Base-by-base conservation (phyloP, 371 early-diverging fungal species). In the Thermomucor indicae-seudaticae region DNA sequence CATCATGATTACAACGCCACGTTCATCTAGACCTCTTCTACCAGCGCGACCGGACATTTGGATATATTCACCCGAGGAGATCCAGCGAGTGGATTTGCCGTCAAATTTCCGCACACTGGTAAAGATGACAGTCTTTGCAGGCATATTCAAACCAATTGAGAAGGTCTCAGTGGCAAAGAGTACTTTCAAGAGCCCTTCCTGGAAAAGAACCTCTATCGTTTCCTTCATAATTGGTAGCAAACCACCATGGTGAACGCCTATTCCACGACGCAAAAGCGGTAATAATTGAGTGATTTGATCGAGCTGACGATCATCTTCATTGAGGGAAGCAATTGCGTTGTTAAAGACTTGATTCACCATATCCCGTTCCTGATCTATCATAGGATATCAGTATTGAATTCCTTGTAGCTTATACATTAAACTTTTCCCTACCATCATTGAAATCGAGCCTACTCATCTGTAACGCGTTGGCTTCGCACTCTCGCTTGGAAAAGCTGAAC, bases 131-230 rank as follows among this genome's bases (percentile, higher is more conserved):
- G 99, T 98, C 64, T 96, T 96, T 47, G 99, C 99, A 32, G 99
- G 99, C 99, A 99, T 99, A 79, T 99, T 99, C 43, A 99, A 69
- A 39, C 99, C 99, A 65, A 99, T 99, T 5, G 99, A 97, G 78
- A 99, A 99, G 0, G 99, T 99, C 67, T 99, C 99, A 1, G 99
- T 99, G 30, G 99, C 99, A 86, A 99, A 99, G 30, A 99, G 76
- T 12, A 98, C 95, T 77, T 99, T 99, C 30, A 99, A 62, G 42
- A 99, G 72, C 31, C 94, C 95, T 77, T 99, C 99, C 67, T 98
- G 98, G 83, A 99, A 99, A 24, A 99, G 80, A 51, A 99, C 95
- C 77, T 99, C 99, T 29, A 99, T 97, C 8, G 98, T 93, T 77
- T 99, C 99, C 72, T 99, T 99, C 53, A 99, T 78, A 38, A 99